A percentile compares a stretch with the other conserved stretches of the same genome.
Evolutionary conservation across 495 filamentous ascomycete species (phyloP).

Genomic region (Penicillium maclennaniae): DNA sequence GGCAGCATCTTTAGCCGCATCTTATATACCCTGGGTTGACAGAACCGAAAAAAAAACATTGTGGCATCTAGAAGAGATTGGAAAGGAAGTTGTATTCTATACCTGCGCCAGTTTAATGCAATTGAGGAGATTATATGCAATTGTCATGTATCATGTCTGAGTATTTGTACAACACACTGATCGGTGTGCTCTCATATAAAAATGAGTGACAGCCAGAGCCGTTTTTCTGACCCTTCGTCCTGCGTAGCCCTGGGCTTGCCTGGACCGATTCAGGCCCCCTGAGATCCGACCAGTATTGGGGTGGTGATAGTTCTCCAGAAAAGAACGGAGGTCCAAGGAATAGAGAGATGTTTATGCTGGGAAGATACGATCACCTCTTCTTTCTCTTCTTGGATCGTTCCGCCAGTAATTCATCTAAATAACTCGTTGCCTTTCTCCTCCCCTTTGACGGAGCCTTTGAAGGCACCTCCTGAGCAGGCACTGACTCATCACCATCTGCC

Average conservation of each 20-base stretch:
- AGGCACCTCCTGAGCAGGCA: conserved; percentile 4
- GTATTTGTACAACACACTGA: background rate
- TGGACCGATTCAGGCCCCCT: too few species aligned
- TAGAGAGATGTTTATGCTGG: background rate
- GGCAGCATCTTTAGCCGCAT: conserved; percentile 17
- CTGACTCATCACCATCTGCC: conserved; percentile 3
- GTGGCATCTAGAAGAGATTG: conserved; percentile 23
- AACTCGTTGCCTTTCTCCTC: conserved; percentile 43
- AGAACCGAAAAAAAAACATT: conserved; percentile 23
- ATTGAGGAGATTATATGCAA: conserved; percentile 4
- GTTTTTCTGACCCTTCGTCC: too few species aligned
- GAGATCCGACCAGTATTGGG: too few species aligned
- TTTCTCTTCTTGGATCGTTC: conserved; percentile 52
- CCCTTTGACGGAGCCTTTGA: conserved; percentile 23
- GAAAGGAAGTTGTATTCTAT: conserved; percentile 26
- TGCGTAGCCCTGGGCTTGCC: too few species aligned
- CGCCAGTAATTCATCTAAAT: conserved; percentile 49
- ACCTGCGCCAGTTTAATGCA: conserved; percentile 9
- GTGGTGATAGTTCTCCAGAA: too few species aligned
- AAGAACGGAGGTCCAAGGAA: background rate
- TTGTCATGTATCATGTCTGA: background rate
- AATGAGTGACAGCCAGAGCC: too few species aligned
- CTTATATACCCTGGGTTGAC: conserved; percentile 37
- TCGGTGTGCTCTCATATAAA: background rate
- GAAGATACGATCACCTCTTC: conserved; percentile 17